Evolutionary conservation across 2,329 filamentous ascomycete species (phyloP), one percentile per base, ranked within the genome.

Genomic region (Verticillium isaacii): DNA sequence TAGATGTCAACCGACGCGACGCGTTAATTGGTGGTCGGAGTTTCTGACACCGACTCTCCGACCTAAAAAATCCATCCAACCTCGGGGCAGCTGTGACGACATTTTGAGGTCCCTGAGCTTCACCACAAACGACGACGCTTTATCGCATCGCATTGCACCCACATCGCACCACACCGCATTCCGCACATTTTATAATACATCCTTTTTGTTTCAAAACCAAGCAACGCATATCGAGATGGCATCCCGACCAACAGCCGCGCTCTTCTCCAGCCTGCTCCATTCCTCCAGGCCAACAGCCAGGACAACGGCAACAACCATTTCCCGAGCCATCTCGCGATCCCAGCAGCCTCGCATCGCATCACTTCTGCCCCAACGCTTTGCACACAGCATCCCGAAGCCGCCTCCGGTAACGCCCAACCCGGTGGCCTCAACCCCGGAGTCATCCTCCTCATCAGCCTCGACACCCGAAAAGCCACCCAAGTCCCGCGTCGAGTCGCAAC

Each of bases 401-500:
- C 52, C 59, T 2, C 12, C 59, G 6, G 19, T n/a, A 37, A 54
- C 15, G 25, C 29, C 56, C 34, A 45, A 50, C 34, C 55, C 52
- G 41, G 56, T 19, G 4, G n/a, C 37, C 54, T 45, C 14, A 23
- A 25, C 15, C 29, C 23, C 57, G 23, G 36, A 19, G n/a, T 11
- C 57, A n/a, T 25, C 57, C 19, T 39, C 61, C 62, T 66, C 66
- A 63, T 67, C n/a, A 72, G 72, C 57, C 70, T 70, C 1, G 66
- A 66, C 23, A 68, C 70, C 15, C 54, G 56, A 3, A 8, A 25
- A 3, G 8, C 57, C 57, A 15, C 57, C 57, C 7, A 50, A 52
- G 17, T 59, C 58, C 6, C 60, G 68, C 32, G 70, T 73, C 66
- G 69, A 68, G 67, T 66, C 67, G 4, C 72, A 86, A 67, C 92